Percentiles rank a stretch among this genome's conserved stretches.
Evolutionary conservation across 2,329 filamentous ascomycete genomes (phyloP).

Genomic region (Penicillium sp.): DNA sequence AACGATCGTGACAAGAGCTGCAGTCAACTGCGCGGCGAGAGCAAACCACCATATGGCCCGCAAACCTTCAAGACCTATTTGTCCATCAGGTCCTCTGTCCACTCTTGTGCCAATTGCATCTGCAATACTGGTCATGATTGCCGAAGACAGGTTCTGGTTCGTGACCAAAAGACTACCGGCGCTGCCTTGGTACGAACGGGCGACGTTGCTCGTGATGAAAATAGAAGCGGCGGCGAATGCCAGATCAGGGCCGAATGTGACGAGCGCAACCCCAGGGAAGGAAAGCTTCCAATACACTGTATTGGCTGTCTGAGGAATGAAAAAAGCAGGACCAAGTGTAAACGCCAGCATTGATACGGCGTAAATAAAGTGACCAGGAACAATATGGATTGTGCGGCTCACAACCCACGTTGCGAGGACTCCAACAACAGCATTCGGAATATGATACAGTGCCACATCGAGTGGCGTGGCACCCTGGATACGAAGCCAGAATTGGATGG

Average conservation of each 20-base stretch:
- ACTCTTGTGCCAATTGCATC: conserved; percentile 44
- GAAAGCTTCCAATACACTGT: conserved; percentile 53
- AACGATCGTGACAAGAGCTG: conserved; percentile 40
- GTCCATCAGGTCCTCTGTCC: conserved; percentile 25
- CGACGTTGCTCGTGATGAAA: conserved; percentile 53
- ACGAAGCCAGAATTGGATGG: conserved; percentile 46
- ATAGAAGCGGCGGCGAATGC: conserved; percentile 55
- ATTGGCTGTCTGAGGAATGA: conserved; percentile 45
- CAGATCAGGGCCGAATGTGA: conserved; percentile 54
- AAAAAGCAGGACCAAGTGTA: conserved; percentile 46
- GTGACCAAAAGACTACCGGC: conserved; percentile 53
- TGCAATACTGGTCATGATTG: conserved; percentile 44
- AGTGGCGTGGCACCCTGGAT: conserved; percentile 46
- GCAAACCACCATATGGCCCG: conserved; percentile 50
- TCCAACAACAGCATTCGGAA: conserved; percentile 52
- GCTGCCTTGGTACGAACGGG: conserved; percentile 52
- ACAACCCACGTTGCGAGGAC: conserved; percentile 53
- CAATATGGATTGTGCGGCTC: conserved; percentile 50
- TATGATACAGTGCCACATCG: conserved; percentile 49
- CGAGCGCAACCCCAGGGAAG: conserved; percentile 50
- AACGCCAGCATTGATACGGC: conserved; percentile 49
- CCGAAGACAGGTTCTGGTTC: conserved; percentile 52
- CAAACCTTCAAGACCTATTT: conserved; percentile 40
- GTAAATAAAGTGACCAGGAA: conserved; percentile 54
- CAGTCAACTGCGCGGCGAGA: conserved; percentile 40